Base-by-base conservation (phyloP, 768 basidiomycete species). In the Boletus rubropictus region DNA sequence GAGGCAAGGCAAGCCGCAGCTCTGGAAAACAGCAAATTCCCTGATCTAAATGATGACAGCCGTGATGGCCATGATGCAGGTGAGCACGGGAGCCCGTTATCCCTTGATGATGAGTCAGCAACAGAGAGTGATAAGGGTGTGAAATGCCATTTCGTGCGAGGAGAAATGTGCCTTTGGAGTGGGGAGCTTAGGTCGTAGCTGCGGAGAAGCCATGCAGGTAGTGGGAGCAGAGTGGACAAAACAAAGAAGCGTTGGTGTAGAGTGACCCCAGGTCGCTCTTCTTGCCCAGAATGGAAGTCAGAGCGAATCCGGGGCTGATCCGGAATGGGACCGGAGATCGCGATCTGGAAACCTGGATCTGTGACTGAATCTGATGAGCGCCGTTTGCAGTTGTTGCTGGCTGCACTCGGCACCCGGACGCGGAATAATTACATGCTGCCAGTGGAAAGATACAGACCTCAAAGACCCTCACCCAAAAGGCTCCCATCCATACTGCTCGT, bases 351-450 rank as follows among this genome's bases (percentile, higher is more conserved):
- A 61, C 54, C 58, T 27, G 53, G 56, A 66, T 64, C 65, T 66
- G 50, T 31, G 35, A 49, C 50, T 51, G 46, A 57, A 64, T 62
- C 60, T 65, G 60, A 60, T 53, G 65, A 63, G 63, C 64, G 61
- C 65, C 61, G 65, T 67, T 67, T 65, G 62, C 46, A 50, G 54
- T 51, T 64, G 63, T 64, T 64, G n/a, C n/a, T n/a, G n/a, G n/a
- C n/a, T n/a, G 57, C 63, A 21, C 51, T 66, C 66, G 66, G 64
- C 66, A 68, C 63, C 64, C 62, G 64, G 62, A 63, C 61, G 57
- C 64, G 64, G 66, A 66, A 67, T 66, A 65, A 66, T 68, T 68
- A 62, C 64, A 60, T 57, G 65, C 58, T 54, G 53, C 58, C 57
- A 59, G 56, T 58, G 49, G 57, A 66, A 60, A 66, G 64, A 66